Base-by-base conservation (phyloP, 2,329 filamentous ascomycete genomes). In the Neonectria hederae region DNA sequence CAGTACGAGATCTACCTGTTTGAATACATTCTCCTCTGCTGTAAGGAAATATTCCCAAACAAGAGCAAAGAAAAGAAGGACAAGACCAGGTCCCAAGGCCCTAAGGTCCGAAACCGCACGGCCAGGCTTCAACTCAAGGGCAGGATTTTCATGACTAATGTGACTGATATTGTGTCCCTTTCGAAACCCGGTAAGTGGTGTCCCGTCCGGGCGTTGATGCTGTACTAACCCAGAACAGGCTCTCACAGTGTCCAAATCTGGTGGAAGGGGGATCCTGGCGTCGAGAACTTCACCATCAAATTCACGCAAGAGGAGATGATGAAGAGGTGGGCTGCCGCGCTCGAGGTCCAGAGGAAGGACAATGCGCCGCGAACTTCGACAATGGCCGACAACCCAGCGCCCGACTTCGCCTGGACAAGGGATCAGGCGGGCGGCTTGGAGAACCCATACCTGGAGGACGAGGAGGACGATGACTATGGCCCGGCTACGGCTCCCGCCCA, bases 1-100 rank as follows among this genome's bases (percentile, higher is more conserved):
- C 71, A 97, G 92, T 99, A 98, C 77, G 95, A 97, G 78, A 97
- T 99, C 66, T 99, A 97, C 79, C 89, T 99, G 30, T 99, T 99
- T 78, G 93, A 98, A 77, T 92, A 89, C 76, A 99, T 99, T 62
- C 83, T 99, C 46, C 87, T 99, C 32, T 98, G 96, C 79, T 98
- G 96, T 87, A 99, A 98, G 83, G 96, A 98, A 76, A 86, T 96
- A 57, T 92, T 94, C 60, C 88, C 92, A 13, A 93, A 90, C 78
- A 97, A 97, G 82, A 84, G 78, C 77, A 93, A 92, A 77, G 92
- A 93, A 60, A 95, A 93, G 76, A 90, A 88, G 72, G 89, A 90
- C 75, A 89, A 88, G 75, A 86, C 85, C 5, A 82, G 82, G 60
- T 85, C 85, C 0, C 82, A 81, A 2, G 81, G 79, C 7, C 85